A percentile compares a stretch with the other conserved stretches of the same genome.
Conservation (phyloP, 2,329 filamentous ascomycete genomes). For the Ophiostoma sp. region DNA sequence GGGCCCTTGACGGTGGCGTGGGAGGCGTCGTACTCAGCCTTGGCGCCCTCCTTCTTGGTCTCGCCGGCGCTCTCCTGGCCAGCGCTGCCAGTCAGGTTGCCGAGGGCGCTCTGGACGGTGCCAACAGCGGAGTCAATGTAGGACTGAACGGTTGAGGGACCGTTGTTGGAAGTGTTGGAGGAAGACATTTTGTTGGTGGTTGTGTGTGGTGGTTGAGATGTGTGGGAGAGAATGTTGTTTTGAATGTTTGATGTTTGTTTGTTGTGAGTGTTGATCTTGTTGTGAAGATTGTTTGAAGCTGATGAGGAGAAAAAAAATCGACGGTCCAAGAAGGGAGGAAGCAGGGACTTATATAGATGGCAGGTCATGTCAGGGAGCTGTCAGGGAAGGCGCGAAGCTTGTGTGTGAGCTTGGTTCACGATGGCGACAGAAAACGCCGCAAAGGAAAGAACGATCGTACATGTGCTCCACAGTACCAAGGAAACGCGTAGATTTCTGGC, state of each 20-base stretch:
- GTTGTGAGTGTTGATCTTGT: not conserved
- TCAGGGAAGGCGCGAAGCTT: not conserved
- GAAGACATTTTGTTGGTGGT: constrained; percentile 21
- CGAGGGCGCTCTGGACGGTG: constrained; percentile 69
- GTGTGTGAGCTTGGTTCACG: not conserved
- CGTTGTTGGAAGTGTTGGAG: constrained; percentile 36
- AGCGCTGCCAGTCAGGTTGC: constrained; percentile 70
- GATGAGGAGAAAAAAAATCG: not conserved
- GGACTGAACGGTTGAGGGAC: constrained; percentile 76
- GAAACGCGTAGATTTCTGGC: not conserved
- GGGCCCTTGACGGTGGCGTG: constrained; percentile 75
- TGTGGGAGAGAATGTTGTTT: not conserved
- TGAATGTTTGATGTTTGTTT: not conserved
- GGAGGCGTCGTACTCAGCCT: constrained; percentile 69
- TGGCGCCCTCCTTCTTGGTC: constrained; percentile 63
- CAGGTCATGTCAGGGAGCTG: not conserved
- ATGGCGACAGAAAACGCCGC: not conserved
- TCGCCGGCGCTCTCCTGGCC: constrained; percentile 67
- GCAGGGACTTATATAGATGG: constrained; percentile 9
- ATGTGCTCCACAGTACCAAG: not conserved
- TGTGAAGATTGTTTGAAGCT: not conserved
- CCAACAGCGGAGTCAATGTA: constrained; percentile 73
- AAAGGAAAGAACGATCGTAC: not conserved
- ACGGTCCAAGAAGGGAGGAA: constrained; percentile 2
- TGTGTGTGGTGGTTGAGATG: constrained; percentile 26